Conservation (phyloP, 176 grass and related monocot genomes). For the Hyparrhenia diplandra region DNA sequence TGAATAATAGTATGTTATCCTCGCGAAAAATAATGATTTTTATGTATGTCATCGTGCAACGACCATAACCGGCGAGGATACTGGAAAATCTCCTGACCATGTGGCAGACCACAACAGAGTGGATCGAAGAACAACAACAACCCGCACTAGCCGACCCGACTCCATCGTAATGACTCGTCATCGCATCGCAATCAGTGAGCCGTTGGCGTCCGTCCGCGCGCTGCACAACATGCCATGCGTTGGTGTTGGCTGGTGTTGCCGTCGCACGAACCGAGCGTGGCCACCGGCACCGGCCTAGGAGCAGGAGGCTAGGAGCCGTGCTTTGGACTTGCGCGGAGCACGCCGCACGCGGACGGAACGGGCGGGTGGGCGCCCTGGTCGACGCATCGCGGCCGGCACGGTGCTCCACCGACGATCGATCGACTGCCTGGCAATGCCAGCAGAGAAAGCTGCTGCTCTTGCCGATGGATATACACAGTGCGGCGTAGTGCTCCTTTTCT, state of each 20-base stretch:
- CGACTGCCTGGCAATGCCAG: no score
- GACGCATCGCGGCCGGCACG: no score
- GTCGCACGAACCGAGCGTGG: not conserved
- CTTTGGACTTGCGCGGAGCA: not conserved
- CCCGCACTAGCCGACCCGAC: no score
- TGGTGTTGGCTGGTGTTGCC: not conserved
- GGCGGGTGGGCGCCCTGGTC: no score
- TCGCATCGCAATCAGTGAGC: not conserved
- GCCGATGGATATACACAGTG: no score
- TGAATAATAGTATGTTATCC: no score
- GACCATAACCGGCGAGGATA: not conserved
- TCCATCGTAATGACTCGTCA: no score
- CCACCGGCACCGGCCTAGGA: not conserved
- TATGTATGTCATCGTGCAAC: not conserved
- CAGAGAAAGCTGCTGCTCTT: no score
- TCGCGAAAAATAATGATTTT: no score
- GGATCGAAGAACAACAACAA: no score
- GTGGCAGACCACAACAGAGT: not conserved
- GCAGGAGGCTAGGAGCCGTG: not conserved
- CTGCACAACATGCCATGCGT: not conserved
- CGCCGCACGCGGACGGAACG: not conserved
- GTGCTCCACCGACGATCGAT: no score
- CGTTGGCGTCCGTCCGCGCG: not conserved
- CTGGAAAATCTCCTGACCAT: conserved; percentile 24
- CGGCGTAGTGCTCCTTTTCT: no score